Base-by-base conservation (phyloP, 768 basidiomycete species). In the Tulasnella sp. region DNA sequence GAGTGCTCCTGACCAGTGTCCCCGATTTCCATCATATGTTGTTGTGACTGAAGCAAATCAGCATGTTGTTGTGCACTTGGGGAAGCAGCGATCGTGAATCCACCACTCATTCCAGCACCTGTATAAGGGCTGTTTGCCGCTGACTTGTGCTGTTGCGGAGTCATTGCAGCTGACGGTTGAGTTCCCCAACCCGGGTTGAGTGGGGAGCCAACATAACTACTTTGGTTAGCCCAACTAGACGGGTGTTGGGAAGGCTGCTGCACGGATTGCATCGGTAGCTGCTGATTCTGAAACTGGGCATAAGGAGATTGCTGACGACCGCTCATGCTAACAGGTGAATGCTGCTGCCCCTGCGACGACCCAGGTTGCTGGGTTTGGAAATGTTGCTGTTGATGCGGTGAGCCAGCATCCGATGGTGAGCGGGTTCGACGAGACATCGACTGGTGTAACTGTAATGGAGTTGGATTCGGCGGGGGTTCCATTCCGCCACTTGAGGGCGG, bases 131-230 rank as follows among this genome's bases (percentile, higher is more conserved):
- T n/a, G n/a, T n/a, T n/a, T n/a, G n/a, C n/a, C n/a, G n/a, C n/a
- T n/a, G n/a, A n/a, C n/a, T n/a, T n/a, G n/a, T n/a, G n/a, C n/a
- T n/a, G n/a, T n/a, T n/a, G n/a, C n/a, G n/a, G n/a, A n/a, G n/a
- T n/a, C n/a, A n/a, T 51, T 3, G 39, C 20, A n/a, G 39, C 49
- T 19, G 49, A 51, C 49, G 29, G 31, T 25, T 43, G 39, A 8
- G 49, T 39, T 24, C 40, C 41, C 49, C 49, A 51, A 1, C 49
- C 49, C 4, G 49, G 49, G 25, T 51, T 51, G 39, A 51, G 39
- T 28, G 49, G 49, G 27, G 49, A 51, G 39, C 39, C 44, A 27
- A 51, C 49, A 32, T 51, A 51, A 42, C 49, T 42, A 42, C 28
- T 19, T 28, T 12, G 47, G 6, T 16, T n/a, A 25, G 39, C n/a